Base-by-base conservation (phyloP, 352 stramenopile genomes). In the Phytophthora sp. region DNA sequence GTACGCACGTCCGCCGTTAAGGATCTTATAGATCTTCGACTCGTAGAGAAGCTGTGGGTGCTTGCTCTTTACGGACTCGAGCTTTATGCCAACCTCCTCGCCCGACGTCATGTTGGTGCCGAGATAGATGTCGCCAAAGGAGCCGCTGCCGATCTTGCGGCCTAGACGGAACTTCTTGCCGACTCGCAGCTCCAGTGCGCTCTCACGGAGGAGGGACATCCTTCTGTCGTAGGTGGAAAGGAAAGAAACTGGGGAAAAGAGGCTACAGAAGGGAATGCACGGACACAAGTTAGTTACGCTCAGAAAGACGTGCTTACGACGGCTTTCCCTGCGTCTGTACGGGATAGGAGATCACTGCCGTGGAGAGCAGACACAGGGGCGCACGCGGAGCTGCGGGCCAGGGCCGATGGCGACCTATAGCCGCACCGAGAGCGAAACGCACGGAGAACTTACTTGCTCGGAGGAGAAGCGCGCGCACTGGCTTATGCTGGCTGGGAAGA, bases 101-200 rank as follows among this genome's bases (percentile, higher is more conserved):
- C 92, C 96, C n/a, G 95, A 99, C n/a, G 97, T 99, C 93, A 99
- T 98, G 83, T 99, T 99, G 11, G 96, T 99, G 39, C 98, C 98
- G 26, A 99, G 82, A 78, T 99, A 99, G 67, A 99, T 99, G 75
- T 99, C 98, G 46, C 98, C 98, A 74, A 99, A 99, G 13, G 97
- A 99, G 24, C 98, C 98, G 58, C 87, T 98, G 54, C 98, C 98
- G 70, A 99, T 99, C 83, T 99, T 99, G 57, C 95, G 91, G 49
- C 97, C 97, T 20, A 99, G 88, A 7, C 98, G 95, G 82, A 99
- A 99, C 80, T 99, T 99, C 77, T 99, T 99, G 67, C 98, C 98
- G 23, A 99, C 98, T 63, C 97, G 93, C 29, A 99, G 89, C 84
- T 99, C 98, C 75, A 99, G 60, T 50, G 84, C 86, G 57, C 80